Percentiles rank a stretch among this genome's conserved stretches.
These are phyloP conservation scores for Geotrichum cucujoidarum DNA, from an alignment of 1,139 yeast genomes.

Conservation along the genomic window DNA sequence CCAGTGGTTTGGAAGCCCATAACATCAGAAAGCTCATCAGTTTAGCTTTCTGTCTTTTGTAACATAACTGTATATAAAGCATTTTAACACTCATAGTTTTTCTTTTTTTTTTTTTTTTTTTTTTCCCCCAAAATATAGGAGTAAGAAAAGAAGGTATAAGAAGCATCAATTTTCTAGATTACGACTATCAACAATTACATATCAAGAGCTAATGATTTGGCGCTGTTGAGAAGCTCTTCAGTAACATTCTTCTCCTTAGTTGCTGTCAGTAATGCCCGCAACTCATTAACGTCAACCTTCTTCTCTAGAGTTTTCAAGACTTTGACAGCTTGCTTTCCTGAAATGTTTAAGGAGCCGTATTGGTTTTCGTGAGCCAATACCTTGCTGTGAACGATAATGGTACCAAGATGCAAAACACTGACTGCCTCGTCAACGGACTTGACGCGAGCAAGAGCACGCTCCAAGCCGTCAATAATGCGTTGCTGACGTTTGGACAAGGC, in stretches of 20 bases:
- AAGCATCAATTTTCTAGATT: not conserved
- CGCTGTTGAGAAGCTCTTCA: not conserved
- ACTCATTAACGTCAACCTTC: slow-evolving; percentile 1
- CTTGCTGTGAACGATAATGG: slow-evolving; percentile 4
- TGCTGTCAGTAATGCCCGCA: not conserved
- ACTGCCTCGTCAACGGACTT: not conserved
- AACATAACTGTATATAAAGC: too few species aligned
- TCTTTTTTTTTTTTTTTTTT: too few species aligned
- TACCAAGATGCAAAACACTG: not conserved
- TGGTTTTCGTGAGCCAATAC: not conserved
- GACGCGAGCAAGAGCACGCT: not conserved
- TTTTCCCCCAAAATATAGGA: not conserved
- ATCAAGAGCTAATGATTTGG: not conserved
- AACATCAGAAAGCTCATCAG: too few species aligned
- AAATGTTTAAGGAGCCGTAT: not conserved
- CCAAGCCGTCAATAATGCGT: slow-evolving; percentile 2
- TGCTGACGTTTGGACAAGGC: slow-evolving; percentile 1
- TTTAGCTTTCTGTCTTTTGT: too few species aligned
- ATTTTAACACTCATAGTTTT: too few species aligned
- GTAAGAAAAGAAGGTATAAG: not conserved
- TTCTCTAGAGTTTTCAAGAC: slow-evolving; percentile 2
- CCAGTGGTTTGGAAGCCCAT: slow-evolving; percentile 26
- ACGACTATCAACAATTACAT: slow-evolving; percentile 1
- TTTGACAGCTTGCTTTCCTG: slow-evolving; percentile 1
- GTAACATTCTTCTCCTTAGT: not conserved